Conservation (phyloP, 139 green algal genomes). For the Bryopsis sp. region DNA sequence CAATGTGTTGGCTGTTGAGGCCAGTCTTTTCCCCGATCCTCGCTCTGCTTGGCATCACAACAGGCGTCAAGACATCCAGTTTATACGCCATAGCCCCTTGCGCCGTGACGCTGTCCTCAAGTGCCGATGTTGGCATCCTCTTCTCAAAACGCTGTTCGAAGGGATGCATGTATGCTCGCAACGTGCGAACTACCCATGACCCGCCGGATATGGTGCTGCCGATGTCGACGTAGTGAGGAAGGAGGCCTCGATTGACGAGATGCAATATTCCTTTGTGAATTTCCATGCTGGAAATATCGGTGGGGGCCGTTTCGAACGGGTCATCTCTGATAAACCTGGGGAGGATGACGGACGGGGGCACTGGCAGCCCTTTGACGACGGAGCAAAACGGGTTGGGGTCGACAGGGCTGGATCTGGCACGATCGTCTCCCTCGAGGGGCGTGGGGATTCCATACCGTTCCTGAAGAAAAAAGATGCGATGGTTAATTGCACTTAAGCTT, state of each 20-base stretch:
- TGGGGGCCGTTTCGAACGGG: not conserved
- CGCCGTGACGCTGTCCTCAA: conserved; percentile 27
- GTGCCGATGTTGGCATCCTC: conserved; percentile 21
- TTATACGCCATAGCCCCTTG: conserved; percentile 18
- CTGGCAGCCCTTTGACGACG: no score
- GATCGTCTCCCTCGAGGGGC: no score
- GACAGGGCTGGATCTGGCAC: no score
- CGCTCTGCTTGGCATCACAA: no score
- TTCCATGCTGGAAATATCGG: not conserved
- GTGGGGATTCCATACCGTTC: no score
- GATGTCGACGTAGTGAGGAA: conserved; percentile 34
- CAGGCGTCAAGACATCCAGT: conserved; percentile 34
- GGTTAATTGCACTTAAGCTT: no score
- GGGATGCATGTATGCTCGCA: conserved; percentile 11
- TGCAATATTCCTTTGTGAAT: conserved; percentile 36
- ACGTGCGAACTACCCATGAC: conserved; percentile 15
- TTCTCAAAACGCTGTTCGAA: conserved; percentile 25
- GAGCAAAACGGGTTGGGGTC: no score
- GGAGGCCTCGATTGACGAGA: conserved; percentile 38
- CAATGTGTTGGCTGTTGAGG: conserved; percentile 20
- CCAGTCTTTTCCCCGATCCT: no score
- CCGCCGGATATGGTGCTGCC: conserved; percentile 25
- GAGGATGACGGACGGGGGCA: no score
- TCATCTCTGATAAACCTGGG: not conserved
- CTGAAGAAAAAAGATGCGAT: no score